Percentiles rank a stretch among this genome's conserved stretches.
Conservation (phyloP, 768 basidiomycete species). For the Suillus paluster region DNA sequence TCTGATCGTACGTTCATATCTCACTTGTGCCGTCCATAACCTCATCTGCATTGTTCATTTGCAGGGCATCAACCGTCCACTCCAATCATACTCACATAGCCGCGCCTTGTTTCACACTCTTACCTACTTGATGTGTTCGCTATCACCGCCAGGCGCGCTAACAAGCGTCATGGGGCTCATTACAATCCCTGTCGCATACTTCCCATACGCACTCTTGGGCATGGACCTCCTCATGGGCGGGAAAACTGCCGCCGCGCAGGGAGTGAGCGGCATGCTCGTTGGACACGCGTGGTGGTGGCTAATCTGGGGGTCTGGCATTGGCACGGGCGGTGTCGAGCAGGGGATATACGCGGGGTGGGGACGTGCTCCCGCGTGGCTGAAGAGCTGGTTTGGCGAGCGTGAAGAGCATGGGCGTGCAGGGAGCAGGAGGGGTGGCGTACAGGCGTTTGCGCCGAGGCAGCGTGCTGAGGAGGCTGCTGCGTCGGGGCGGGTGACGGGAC, state of each 20-base stretch:
- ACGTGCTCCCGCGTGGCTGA: constrained; percentile 65
- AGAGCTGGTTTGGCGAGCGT: constrained; percentile 48
- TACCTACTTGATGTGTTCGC: constrained; percentile 67
- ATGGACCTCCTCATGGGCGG: constrained; percentile 74
- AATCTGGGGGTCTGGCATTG: constrained; percentile 54
- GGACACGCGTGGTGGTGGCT: constrained; percentile 87
- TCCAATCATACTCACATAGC: constrained; percentile 57
- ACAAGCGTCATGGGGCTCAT: constrained; percentile 83
- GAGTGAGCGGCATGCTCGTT: constrained; percentile 71
- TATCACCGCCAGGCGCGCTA: constrained; percentile 67
- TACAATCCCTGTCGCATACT: constrained; percentile 70
- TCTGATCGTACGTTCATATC: constrained; percentile 58
- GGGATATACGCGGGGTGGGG: constrained; percentile 46
- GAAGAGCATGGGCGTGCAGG: constrained; percentile 35
- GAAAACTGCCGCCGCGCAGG: constrained; percentile 54
- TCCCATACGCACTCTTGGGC: constrained; percentile 74
- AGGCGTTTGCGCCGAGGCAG: constrained; percentile 59
- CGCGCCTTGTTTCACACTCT: constrained; percentile 70
- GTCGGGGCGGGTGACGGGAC: constrained; percentile 30
- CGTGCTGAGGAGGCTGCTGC: constrained; percentile 24
- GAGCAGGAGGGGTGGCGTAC: constrained; percentile 53
- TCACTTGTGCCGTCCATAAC: constrained; percentile 9
- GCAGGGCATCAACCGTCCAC: constrained; percentile 63
- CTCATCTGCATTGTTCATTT: neutral
- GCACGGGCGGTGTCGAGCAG: constrained; percentile 41